Percentiles rank a stretch among this genome's conserved stretches.
Evolutionary conservation across 2,329 filamentous ascomycete species (phyloP).

Genomic region (Neopestalotiopsis sp.): DNA sequence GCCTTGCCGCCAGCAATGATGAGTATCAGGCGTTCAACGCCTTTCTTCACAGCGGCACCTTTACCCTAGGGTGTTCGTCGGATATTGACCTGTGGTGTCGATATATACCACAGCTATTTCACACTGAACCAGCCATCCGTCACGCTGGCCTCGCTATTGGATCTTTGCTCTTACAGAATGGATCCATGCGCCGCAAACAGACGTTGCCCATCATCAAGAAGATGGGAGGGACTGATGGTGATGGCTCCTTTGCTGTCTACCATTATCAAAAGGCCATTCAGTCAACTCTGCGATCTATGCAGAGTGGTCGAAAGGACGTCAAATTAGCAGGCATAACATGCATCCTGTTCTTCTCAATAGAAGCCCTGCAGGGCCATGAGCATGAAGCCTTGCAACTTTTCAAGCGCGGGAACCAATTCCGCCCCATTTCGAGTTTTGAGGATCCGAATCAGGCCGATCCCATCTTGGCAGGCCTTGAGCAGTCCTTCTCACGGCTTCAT

Average conservation of each 20-base stretch:
- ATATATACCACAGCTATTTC: constrained; percentile 41
- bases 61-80: constrained; percentile 39
- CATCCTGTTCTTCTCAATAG: constrained; percentile 13
- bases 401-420: neutral
- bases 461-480: neutral
- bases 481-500: neutral
- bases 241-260: neutral
- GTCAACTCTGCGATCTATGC: neutral
- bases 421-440: neutral
- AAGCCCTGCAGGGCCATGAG: constrained; percentile 11
- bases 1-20: constrained; percentile 10
- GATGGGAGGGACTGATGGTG: too few species aligned
- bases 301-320: neutral
- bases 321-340: constrained; percentile 7
- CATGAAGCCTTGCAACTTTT: constrained; percentile 9
- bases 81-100: constrained; percentile 47
- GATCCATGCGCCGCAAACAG: too few species aligned
- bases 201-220: neutral
- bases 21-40: constrained; percentile 41
- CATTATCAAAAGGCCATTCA: constrained; percentile 8
- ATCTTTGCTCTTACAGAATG: neutral
- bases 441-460: neutral
- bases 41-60: constrained; percentile 43
- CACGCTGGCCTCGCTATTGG: constrained; percentile 43
- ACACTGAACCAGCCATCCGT: constrained; percentile 41